Base-by-base conservation (phyloP, 129 eudicot species). In the Flaveria linearis region DNA sequence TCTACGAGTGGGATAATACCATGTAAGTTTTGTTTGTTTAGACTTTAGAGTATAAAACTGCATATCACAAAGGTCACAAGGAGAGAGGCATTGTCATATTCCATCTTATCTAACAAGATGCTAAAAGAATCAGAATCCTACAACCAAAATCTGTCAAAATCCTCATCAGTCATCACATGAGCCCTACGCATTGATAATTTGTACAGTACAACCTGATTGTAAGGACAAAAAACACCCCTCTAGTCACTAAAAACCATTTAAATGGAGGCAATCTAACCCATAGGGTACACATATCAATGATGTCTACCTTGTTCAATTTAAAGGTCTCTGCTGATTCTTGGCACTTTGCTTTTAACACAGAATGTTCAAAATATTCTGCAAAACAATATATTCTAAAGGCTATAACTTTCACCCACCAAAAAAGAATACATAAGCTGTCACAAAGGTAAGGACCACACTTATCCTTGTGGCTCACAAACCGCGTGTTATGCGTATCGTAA, bases 81-180 rank as follows among this genome's bases (percentile, higher is more conserved):
- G 68, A 72, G 20, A 58, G 57, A 72, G 16, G 45, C 63, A 47
- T 49, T 78, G 77, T 58, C 64, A 73, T 56, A 58, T 80, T 80
- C 84, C 56, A 80, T 47, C 80, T 74, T 73, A 78, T 69, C 72
- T 50, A 60, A 60, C 50, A 73, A 43, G 63, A 25, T 73, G 76
- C 55, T 46, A 47, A 36, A 66, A 80, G 75, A 80, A 66, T 66
- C 70, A 80, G 84, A 80, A 74, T 80, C 79, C 79, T n/a, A 73
- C 79, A 80, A 26, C n/a, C 74, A 46, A 73, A 73, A 80, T 45
- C 79, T 66, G 65, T 73, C 84, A 74, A 67, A 16, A 64, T 73
- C 58, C 69, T 72, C 50, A 51, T 61, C 52, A 55, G 66, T 56
- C 69, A 77, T 50, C 69, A 69, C 80, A 75, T 75, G 80, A 75